Base-by-base conservation (phyloP, 495 filamentous ascomycete species). In the Bryoglossum gracile region DNA sequence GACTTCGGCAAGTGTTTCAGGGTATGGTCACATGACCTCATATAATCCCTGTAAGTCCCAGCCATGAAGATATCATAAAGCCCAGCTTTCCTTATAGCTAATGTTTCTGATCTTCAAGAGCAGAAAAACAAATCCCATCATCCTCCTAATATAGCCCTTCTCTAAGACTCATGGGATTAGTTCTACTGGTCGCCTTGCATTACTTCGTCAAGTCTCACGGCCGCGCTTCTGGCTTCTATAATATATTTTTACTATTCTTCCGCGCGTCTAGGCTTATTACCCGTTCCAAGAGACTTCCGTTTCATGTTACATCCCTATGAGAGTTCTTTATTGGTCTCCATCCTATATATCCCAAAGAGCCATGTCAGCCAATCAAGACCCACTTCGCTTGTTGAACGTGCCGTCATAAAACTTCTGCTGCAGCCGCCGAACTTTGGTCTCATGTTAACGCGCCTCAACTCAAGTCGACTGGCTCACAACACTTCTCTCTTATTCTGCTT, bases 171-270 rank as follows among this genome's bases (percentile, higher is more conserved):
- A n/a, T n/a, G n/a, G n/a, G n/a, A n/a, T n/a, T n/a, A n/a, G n/a
- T n/a, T n/a, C n/a, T n/a, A n/a, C n/a, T n/a, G n/a, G n/a, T n/a
- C n/a, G n/a, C n/a, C n/a, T n/a, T n/a, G n/a, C n/a, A n/a, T n/a
- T n/a, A n/a, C n/a, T n/a, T n/a, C n/a, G n/a, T n/a, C n/a, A n/a
- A n/a, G n/a, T n/a, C n/a, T n/a, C 10, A 43, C 23, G 47, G 47
- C 39, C 47, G 47, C 47, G 47, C 47, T 50, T 50, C 47, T 42
- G 47, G 47, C 47, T 50, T 50, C 47, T 43, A n/a, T n/a, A n/a
- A n/a, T n/a, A n/a, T n/a, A n/a, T n/a, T n/a, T n/a, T n/a, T n/a
- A n/a, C n/a, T n/a, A 43, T 18, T 45, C 18, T 44, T 51, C 40
- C 48, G 48, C 48, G 48, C 48, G 48, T 51, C 8, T 51, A 38